A percentile compares a stretch with the other conserved stretches of the same genome.
phyloP scores from a whole-genome alignment of 352 stramenopile genomes.

The Phytophthora europaea region DNA sequence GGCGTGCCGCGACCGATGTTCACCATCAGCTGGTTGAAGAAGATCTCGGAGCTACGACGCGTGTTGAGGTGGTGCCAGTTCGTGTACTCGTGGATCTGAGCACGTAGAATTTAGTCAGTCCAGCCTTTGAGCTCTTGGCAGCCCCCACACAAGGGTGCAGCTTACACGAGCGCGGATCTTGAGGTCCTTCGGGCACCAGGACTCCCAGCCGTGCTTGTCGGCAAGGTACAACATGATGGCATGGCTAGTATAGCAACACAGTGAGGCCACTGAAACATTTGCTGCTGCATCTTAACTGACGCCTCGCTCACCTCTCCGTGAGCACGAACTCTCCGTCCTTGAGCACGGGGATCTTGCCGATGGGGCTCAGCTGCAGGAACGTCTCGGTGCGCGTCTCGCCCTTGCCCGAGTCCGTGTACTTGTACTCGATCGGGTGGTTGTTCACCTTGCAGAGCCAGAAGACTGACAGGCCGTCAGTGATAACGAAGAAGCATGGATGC shows the following conservation, averaged over 20 bases:
- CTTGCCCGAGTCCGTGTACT: constrained; percentile 63
- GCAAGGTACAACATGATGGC: constrained; percentile 82
- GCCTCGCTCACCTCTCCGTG: constrained; percentile 55
- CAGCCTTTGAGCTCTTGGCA: neutral
- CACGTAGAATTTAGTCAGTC: neutral
- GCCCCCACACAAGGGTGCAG: neutral
- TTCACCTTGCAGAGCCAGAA: constrained; percentile 80
- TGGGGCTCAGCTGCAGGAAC: constrained; percentile 68
- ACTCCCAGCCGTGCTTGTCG: constrained; percentile 73
- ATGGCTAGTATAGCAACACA: constrained; percentile 43
- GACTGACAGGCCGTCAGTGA: constrained; percentile 37
- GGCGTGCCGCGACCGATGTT: constrained; percentile 63
- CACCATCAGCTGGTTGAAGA: constrained; percentile 68
- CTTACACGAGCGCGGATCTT: constrained; percentile 73
- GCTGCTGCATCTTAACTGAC: neutral
- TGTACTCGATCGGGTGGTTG: constrained; percentile 69
- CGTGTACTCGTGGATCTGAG: constrained; percentile 82
- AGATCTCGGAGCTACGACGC: constrained; percentile 68
- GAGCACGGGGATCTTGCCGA: constrained; percentile 77
- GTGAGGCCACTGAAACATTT: neutral
- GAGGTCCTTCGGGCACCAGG: constrained; percentile 67
- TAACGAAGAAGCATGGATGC: neutral
- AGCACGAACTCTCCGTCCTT: constrained; percentile 77
- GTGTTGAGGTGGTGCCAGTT: constrained; percentile 86
- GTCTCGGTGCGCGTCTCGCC: constrained; percentile 56